Evolutionary conservation across 106 monocot genomes (phyloP), one percentile per base, ranked within the genome.

Genomic region (Dendrobium chrysotoxum): DNA sequence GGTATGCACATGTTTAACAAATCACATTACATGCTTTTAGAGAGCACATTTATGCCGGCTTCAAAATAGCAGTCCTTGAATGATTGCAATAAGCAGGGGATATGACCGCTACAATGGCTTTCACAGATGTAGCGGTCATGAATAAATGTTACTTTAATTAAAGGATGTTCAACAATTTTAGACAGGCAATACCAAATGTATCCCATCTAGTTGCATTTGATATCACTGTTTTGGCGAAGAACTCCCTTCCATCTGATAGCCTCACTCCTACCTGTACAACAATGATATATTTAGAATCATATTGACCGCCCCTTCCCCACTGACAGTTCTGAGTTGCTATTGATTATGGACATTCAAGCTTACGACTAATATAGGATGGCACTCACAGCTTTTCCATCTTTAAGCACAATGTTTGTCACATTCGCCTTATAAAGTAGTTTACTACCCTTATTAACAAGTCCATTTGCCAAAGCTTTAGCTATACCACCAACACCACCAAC

Each of bases 151-250:
- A 11, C 47, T 76, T 47, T 26, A 47, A 47, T 25, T 3, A 46
- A 47, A 41, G 47, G 25, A 76, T 13, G 46, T 12, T 25, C 44
- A 75, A 17, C 26, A 77, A 9, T 53, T 25, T 26, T 26, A 75
- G 35, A 28, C 31, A 70, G 30, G 53, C 25, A 79, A 81, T 92
- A 98, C 98, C 98, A 82, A 98, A 98, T 57, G 98, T 98, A 83
- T 98, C 98, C 98, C 98, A 98, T 98, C 98, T 92, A 30, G 98
- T 98, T 40, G 98, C 98, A 88, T 98, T 98, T 55, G 98, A 98
- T 88, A 98, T 91, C 65, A 98, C 87, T 40, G 89, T 91, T 86
- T 61, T 86, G 26, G 92, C 82, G 81, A 92, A 92, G 81, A 92
- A 98, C 85, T 98, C 88, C 70, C 91, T 88, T 76, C 98, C 98